Base-by-base conservation (phyloP, 768 basidiomycete species). In the Pulveroboletus sp. region DNA sequence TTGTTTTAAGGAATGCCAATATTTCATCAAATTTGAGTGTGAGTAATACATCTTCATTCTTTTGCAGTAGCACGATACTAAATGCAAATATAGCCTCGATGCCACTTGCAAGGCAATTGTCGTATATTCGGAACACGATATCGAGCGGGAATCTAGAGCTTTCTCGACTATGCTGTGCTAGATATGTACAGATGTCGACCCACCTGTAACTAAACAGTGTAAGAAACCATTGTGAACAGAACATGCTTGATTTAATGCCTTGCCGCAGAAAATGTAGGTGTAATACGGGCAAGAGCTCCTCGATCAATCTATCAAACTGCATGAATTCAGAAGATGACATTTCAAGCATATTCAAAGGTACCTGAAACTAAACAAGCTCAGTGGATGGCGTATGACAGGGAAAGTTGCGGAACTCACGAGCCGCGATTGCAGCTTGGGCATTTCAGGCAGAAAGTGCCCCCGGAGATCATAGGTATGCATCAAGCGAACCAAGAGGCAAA, bases 61-160 rank as follows among this genome's bases (percentile, higher is more conserved):
- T 90, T 63, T 85, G 82, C 45, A 99, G 72, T 5, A 99, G 74
- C 21, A 82, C 83, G 25, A 97, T 76, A 52, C 91, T 90, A 73
- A 98, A 98, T 5, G 94, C 85, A 69, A 99, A 98, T 25, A 98
- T 88, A 2, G 95, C 91, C 68, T 98, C 97, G 45, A 98, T 90
- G 10, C 97, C 97, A 60, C 88, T 97, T 6, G 97, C 97, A 45
- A 98, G 81, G 52, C 92, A 90, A 62, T 92, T 94, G 68, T 97
- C 95, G 61, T 92, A 94, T 71, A 99, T 95, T 59, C 95, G 84
- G 62, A 91, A 97, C 6, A 98, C 97, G 41, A 97, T 80, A 14
- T 92, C 86, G 46, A 97, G 74, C 0, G 97, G 97, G 67, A 98
- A 97, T 24, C 97, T 97, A 57, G 11, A 12, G 16, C 23, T 27